These are phyloP conservation scores for Anisodus tanguticus DNA, from an alignment of 257 asterid genomes.

Conservation along the genomic window DNA sequence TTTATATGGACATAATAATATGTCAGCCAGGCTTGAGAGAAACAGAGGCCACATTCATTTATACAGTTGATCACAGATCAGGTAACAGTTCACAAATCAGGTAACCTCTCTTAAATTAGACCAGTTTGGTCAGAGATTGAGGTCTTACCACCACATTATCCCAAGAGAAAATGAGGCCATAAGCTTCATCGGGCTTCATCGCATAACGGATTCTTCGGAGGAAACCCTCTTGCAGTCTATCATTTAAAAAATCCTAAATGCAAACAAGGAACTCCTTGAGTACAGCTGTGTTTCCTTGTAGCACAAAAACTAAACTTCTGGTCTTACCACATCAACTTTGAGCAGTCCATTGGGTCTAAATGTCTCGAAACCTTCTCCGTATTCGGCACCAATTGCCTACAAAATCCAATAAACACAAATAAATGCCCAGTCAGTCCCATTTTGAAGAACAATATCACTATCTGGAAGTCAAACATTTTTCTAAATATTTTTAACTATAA, in stretches of 20 bases:
- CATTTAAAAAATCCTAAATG: constrained; percentile 81
- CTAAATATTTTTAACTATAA: neutral
- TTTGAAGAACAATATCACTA: neutral
- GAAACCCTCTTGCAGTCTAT: constrained; percentile 90
- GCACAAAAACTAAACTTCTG: neutral
- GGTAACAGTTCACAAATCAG: constrained; percentile 8
- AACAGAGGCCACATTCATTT: neutral
- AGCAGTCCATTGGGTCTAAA: constrained; percentile 90
- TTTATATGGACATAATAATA: neutral
- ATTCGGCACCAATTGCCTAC: constrained; percentile 98
- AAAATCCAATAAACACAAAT: constrained; percentile 6
- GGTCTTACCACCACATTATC: constrained; percentile 90
- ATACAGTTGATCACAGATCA: neutral
- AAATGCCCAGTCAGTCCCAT: neutral
- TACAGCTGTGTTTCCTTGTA: neutral
- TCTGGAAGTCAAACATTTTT: neutral
- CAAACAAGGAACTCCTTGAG: constrained; percentile 24
- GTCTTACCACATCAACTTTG: constrained; percentile 91
- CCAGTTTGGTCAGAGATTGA: constrained; percentile 23
- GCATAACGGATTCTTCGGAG: constrained; percentile 91
- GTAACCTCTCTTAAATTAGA: neutral
- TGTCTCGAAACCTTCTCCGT: constrained; percentile 98
- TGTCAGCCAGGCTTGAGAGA: neutral
- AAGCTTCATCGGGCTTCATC: constrained; percentile 99
- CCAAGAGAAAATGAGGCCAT: constrained; percentile 97